phyloP scores from a whole-genome alignment of 2,329 filamentous ascomycete species.

The Dactylellina leptospora region DNA sequence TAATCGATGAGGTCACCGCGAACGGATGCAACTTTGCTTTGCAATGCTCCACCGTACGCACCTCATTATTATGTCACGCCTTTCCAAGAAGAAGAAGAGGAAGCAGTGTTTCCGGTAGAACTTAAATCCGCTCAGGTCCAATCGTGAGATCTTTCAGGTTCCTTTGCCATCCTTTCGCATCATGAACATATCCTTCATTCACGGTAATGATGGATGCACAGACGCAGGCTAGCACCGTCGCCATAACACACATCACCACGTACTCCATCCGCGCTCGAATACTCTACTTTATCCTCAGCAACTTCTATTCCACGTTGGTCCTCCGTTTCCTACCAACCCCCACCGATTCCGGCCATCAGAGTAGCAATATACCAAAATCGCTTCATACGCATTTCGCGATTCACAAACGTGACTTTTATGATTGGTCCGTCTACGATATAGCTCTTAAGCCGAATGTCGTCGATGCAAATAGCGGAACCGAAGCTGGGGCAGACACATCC shows the following conservation, averaged over 20 bases:
- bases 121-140: no score
- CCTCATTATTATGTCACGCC: no score
- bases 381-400: constrained; percentile 6
- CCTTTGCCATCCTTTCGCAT: no score
- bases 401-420: constrained; percentile 17
- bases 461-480: neutral
- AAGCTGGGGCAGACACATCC: neutral
- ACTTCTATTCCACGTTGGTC: constrained; percentile 13
- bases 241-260: neutral
- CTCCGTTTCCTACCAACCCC: constrained; percentile 2
- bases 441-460: constrained; percentile 3
- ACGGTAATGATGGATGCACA: no score
- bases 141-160: no score
- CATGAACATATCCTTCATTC: no score
- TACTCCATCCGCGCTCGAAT: constrained; percentile 21
- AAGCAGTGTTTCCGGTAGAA: no score
- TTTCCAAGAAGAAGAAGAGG: no score
- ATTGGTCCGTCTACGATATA: constrained; percentile 36
- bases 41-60: no score
- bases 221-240: constrained; percentile 11
- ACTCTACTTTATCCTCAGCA: constrained; percentile 13
- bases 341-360: constrained; percentile 20
- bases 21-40: no score
- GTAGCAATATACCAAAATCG: constrained; percentile 15
- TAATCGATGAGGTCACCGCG: no score